Evolutionary conservation across 257 asterid species (phyloP), one percentile per base, ranked within the genome.

Genomic region (Solanum sejunctum): DNA sequence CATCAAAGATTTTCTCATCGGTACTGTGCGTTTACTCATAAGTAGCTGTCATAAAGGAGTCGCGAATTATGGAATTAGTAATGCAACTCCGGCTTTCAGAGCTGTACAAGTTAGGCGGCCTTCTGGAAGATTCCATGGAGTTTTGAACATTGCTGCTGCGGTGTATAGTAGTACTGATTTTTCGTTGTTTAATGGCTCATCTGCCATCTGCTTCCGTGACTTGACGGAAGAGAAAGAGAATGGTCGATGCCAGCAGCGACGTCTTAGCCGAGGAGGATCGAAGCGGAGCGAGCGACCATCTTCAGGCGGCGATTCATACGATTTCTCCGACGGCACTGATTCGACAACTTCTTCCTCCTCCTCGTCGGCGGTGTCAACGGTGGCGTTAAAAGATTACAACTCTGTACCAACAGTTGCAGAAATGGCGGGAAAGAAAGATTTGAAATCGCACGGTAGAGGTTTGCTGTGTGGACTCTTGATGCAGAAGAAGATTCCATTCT

Each of bases 31-130:
- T 1, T 89, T 96, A 57, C 93, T 96, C 6, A 89, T 93, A 58
- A 92, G 97, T 84, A 91, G 88, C n/a, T 93, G 93, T 54, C 84
- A 90, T 3, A 69, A 84, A 54, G 82, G 79, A 32, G 8, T 85
- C 41, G 12, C 75, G 61, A 15, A 43, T 28, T 47, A 86, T 60
- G 72, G 83, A 1, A 36, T 15, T 21, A 84, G 54, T 28, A 70
- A 61, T 13, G 92, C 89, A 1, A 92, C 91, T 54, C 97, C 98
- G 7, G 87, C 93, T n/a, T 93, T 90, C 89, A 91, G 92, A 10
- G 97, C 97, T 78, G 91, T 95, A 32, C 98, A 93, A 90, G 90
- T 96, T 61, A 94, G 95, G 60, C 96, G 99, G 20, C 93, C 97
- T 18, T 93, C 98, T 41, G 98, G 98, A 12, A 83, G 93, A 60